phyloP scores from a whole-genome alignment of 75 land plant genomes.

The Pseudotsuga menziesii region DNA sequence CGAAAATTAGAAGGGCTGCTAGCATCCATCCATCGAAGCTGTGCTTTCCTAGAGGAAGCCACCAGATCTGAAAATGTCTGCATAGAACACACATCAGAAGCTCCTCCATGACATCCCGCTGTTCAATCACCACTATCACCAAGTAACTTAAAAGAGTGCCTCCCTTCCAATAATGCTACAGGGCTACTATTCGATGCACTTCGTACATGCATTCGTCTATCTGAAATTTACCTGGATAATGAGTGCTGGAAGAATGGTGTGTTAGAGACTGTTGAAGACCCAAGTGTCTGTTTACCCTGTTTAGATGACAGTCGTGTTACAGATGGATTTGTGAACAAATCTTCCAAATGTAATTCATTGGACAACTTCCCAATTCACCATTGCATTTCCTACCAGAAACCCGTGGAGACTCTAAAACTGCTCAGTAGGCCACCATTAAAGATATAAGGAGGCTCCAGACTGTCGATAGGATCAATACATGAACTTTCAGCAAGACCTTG shows the following conservation, averaged over 20 bases:
- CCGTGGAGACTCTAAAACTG: too few relatives aligned
- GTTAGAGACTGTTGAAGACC: constrained; percentile 12
- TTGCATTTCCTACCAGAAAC: too few relatives aligned
- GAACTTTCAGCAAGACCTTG: too few relatives aligned
- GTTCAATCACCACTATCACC: constrained; percentile 42
- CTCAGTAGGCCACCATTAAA: too few relatives aligned
- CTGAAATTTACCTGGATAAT: constrained; percentile 49
- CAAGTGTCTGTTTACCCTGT: constrained; percentile 13
- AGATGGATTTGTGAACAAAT: constrained; percentile 22
- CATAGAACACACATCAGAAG: constrained; percentile 62
- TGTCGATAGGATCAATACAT: too few relatives aligned
- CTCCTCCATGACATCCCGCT: constrained; percentile 31
- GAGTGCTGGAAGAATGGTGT: constrained; percentile 33
- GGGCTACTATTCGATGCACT: constrained; percentile 34
- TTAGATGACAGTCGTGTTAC: constrained; percentile 22
- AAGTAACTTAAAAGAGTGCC: constrained; percentile 38
- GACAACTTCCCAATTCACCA: too few relatives aligned
- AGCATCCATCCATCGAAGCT: constrained; percentile 23
- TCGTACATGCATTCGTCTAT: constrained; percentile 36
- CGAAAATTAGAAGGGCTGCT: constrained; percentile 17
- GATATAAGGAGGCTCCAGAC: too few relatives aligned
- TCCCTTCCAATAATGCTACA: constrained; percentile 35
- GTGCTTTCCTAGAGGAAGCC: constrained; percentile 27
- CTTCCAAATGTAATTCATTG: constrained; percentile 22
- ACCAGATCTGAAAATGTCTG: constrained; percentile 54